Evolutionary conservation across 75 land plant species (phyloP), one percentile per base, ranked within the genome.

Genomic region (Cryptomeria japonica): DNA sequence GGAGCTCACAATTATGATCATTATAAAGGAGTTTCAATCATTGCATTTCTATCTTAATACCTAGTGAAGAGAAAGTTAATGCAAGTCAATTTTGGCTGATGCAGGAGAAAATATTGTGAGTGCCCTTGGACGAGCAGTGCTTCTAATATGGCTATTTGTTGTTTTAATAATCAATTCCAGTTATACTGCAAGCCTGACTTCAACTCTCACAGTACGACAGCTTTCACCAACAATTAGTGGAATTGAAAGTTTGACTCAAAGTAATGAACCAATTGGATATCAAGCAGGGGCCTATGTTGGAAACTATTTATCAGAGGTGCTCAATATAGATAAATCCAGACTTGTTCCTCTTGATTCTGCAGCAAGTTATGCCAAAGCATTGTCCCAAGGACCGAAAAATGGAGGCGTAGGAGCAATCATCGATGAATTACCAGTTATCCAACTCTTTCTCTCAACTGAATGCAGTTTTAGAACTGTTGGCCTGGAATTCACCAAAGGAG

Each of bases 371-470:
- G 94, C 87, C 41, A 78, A 12, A 18, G 92, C 95, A 32, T 86
- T 94, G 12, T 83, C 84, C 11, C 32, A 18, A 46, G 94, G 94
- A 14, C 93, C 94, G 16, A 75, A 22, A 0, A 56, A 85, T 8
- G 93, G 93, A 38, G 93, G 93, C 1, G 96, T 94, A 42, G 93
- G 90, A 18, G 96, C 96, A 11, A 88, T 94, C 13, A 89, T 94
- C 7, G 96, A 93, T 88, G 93, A 92, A 85, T 90, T 89, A 80
- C 95, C 96, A 58, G 88, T 91, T 87, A 87, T 93, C 83, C 90
- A 93, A 72, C 88, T 93, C n/a, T 93, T 94, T 75, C 84, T 94
- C 42, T 88, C 90, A 19, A 77, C 55, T 0, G 83, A 88, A 5
- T 84, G 88, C 49, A 87, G 83, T 15, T 94, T 88, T 87, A 85